Percentiles rank a stretch among this genome's conserved stretches.
phyloP scores from a whole-genome alignment of 495 filamentous ascomycete genomes.

The Schizothecium vesticola region DNA sequence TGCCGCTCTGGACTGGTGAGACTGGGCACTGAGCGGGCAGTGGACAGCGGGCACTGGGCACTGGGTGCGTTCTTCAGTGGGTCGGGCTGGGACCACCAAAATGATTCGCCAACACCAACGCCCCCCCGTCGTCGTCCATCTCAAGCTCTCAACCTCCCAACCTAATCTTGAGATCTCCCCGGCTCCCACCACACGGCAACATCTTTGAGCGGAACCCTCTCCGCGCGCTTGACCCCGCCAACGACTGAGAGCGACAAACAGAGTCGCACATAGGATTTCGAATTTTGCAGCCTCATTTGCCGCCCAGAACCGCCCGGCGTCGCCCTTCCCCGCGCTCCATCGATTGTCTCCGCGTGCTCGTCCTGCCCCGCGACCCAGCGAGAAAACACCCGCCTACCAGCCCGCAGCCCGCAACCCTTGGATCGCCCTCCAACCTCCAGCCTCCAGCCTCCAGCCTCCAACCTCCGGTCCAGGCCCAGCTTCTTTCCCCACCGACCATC shows the following conservation, averaged over 20 bases:
- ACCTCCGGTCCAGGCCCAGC: not conserved
- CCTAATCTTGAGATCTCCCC: slow-evolving; percentile 18
- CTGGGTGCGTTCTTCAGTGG: not conserved
- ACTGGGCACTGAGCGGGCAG: not conserved
- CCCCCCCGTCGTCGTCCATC: slow-evolving; percentile 16
- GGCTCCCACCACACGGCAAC: slow-evolving; percentile 10
- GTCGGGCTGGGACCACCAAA: slow-evolving; percentile 20
- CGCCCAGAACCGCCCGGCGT: not conserved
- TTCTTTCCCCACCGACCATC: not conserved
- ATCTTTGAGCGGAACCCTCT: slow-evolving; percentile 6
- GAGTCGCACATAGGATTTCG: not conserved
- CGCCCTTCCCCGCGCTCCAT: not conserved
- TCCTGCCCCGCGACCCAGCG: not conserved
- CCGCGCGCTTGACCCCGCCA: slow-evolving; percentile 4
- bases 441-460: not conserved
- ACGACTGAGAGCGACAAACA: not conserved
- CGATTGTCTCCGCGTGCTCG: not conserved
- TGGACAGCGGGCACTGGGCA: not conserved
- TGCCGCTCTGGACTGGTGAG: not conserved
- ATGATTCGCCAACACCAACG: slow-evolving; percentile 23
- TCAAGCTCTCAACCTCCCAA: slow-evolving; percentile 20
- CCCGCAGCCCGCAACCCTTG: not conserved
- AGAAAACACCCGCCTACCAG: not conserved
- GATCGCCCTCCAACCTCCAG: not conserved
- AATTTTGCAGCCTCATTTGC: slow-evolving; percentile 2